Conservation (phyloP, 2,329 filamentous ascomycete genomes). For the Alternaria panax region DNA sequence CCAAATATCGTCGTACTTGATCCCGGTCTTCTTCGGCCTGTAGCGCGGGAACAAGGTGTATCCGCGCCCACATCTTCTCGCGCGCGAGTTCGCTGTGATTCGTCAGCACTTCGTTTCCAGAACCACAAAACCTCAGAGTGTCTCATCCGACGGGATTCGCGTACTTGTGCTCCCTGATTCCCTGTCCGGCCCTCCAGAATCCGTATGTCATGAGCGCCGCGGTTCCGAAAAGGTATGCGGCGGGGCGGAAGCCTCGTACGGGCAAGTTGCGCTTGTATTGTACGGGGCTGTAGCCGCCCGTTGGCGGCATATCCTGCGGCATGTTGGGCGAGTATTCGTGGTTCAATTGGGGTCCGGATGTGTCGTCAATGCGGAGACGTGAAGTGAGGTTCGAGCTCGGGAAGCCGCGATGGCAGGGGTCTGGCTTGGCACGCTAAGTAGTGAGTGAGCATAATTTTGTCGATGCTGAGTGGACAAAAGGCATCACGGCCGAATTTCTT, state of each 20-base stretch:
- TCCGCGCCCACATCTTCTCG: conserved; percentile 98
- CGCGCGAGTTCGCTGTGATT: conserved; percentile 82
- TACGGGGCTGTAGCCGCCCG: conserved; percentile 92
- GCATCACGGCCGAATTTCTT: conserved; percentile 9
- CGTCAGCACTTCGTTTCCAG: conserved; percentile 26
- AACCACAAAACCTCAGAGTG: background rate
- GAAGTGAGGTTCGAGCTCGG: conserved; percentile 35
- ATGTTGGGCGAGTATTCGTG: conserved; percentile 62
- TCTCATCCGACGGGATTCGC: conserved; percentile 39
- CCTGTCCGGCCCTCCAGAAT: conserved; percentile 84
- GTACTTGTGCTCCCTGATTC: conserved; percentile 91
- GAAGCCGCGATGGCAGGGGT: conserved; percentile 31
- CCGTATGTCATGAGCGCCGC: conserved; percentile 85
- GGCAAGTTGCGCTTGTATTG: conserved; percentile 99
- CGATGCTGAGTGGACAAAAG: conserved; percentile 29
- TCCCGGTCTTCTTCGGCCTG: conserved; percentile 98
- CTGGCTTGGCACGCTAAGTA: conserved; percentile 36
- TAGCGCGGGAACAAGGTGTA: conserved; percentile 90
- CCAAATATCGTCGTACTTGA: conserved; percentile 83
- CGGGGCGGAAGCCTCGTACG: conserved; percentile 85
- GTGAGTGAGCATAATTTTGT: conserved; percentile 38
- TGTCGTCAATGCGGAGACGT: conserved; percentile 36
- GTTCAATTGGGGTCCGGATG: conserved; percentile 39
- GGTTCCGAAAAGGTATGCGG: conserved; percentile 77
- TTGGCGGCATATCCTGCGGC: conserved; percentile 97